A percentile compares a stretch with the other conserved stretches of the same genome.
Conservation (phyloP, 805 yeast species). For the Cyberlindnera xishuangbannaensis region DNA sequence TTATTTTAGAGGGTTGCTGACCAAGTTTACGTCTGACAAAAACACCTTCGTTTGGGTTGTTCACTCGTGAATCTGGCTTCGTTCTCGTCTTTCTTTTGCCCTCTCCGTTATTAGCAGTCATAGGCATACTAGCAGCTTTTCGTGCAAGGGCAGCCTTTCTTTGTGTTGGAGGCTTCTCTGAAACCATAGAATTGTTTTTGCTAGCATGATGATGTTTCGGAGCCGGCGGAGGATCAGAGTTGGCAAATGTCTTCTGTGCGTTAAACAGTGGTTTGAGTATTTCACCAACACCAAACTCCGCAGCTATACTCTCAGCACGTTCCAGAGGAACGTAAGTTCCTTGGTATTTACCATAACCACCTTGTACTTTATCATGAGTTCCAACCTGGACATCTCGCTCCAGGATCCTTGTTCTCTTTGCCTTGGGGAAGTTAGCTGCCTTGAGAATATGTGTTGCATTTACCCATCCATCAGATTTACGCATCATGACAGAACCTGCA, state of each 20-base stretch:
- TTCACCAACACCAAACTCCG: constrained; percentile 57
- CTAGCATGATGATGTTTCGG: constrained; percentile 67
- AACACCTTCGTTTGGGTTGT: constrained; percentile 23
- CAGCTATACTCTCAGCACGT: constrained; percentile 65
- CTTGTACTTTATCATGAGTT: constrained; percentile 88
- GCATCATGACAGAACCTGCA: constrained; percentile 71
- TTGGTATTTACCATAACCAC: constrained; percentile 95
- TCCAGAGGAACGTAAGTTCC: constrained; percentile 94
- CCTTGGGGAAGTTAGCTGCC: constrained; percentile 91
- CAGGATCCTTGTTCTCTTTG: constrained; percentile 84
- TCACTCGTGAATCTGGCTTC: constrained; percentile 3
- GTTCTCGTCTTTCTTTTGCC: neutral
- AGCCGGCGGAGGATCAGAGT: constrained; percentile 49
- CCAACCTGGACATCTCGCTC: constrained; percentile 93
- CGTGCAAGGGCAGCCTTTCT: constrained; percentile 18
- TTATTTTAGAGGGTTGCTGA: too few species aligned
- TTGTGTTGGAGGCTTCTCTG: constrained; percentile 11
- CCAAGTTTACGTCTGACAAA: constrained; percentile 16
- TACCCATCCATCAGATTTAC: constrained; percentile 75
- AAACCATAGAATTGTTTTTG: constrained; percentile 17
- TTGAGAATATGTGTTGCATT: constrained; percentile 94
- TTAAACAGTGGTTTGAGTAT: constrained; percentile 62
- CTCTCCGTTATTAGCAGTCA: too few species aligned
- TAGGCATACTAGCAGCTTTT: constrained; percentile 23
- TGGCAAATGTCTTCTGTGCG: constrained; percentile 46